Evolutionary conservation across 306 rosid species (phyloP).

Genomic region (Pyrus bretschneideri): DNA sequence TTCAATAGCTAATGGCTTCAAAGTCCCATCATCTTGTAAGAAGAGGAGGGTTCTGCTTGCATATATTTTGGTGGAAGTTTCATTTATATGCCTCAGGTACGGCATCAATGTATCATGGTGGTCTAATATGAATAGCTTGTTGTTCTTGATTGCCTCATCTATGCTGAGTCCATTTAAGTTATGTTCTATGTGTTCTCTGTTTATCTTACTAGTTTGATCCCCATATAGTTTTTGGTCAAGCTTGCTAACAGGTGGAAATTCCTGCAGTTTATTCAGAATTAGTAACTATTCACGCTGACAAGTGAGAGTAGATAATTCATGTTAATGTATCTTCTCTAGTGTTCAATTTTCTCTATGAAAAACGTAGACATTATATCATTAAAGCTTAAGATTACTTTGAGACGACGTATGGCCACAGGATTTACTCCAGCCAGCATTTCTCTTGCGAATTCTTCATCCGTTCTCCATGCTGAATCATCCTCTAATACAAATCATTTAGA

Average conservation of each 20-base stretch:
- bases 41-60: constrained; percentile 61
- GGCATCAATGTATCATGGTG: constrained; percentile 77
- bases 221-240: constrained; percentile 50
- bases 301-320: background rate
- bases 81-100: constrained; percentile 52
- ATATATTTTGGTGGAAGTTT: constrained; percentile 49
- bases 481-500: constrained; percentile 37
- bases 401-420: constrained; percentile 54
- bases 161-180: constrained; percentile 51
- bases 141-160: constrained; percentile 38
- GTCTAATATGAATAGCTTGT: constrained; percentile 38
- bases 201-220: constrained; percentile 57
- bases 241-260: constrained; percentile 70
- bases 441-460: constrained; percentile 84
- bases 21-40: constrained; percentile 57
- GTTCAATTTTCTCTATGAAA: background rate
- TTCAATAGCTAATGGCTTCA: constrained; percentile 74
- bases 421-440: constrained; percentile 86
- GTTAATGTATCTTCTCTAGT: background rate
- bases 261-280: constrained; percentile 34
- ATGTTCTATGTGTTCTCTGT: constrained; percentile 37
- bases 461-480: constrained; percentile 67
- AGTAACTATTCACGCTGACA: background rate
- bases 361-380: background rate
- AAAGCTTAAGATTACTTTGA: constrained; percentile 41